These are phyloP conservation scores for Polytrichum formosum DNA, from an alignment of 225 moss, liverwort and hornwort genomes.

Conservation along the genomic window DNA sequence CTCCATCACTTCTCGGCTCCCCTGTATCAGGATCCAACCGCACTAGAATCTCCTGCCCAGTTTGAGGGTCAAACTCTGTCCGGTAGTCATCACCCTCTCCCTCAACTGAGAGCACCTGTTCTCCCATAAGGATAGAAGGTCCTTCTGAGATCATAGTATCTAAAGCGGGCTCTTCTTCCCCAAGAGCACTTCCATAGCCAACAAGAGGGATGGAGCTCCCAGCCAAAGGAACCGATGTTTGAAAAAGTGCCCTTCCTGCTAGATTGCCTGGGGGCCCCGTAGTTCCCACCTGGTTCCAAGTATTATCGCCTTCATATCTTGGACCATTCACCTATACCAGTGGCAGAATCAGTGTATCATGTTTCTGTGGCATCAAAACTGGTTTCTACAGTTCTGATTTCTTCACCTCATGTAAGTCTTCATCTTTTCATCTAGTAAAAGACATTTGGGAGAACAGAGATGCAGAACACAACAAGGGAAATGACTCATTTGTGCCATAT, in stretches of 20 bases:
- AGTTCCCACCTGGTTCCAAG: conserved; percentile 24
- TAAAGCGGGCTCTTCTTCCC: conserved; percentile 30
- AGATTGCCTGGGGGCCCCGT: conserved; percentile 20
- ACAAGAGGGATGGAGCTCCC: conserved; percentile 26
- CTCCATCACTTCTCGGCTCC: conserved; percentile 36
- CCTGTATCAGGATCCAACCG: conserved; percentile 34
- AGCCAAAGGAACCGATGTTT: conserved; percentile 18
- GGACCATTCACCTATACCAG: conserved; percentile 26
- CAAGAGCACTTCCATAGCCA: conserved; percentile 16
- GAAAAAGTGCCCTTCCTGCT: conserved; percentile 21
- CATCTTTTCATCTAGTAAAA: too few relatives aligned
- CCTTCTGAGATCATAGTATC: conserved; percentile 36
- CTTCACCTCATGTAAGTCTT: too few relatives aligned
- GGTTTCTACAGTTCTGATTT: too few relatives aligned
- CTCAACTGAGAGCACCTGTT: conserved; percentile 23
- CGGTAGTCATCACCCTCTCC: conserved; percentile 20
- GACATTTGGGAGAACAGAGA: too few relatives aligned
- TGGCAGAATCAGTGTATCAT: conserved; percentile 7
- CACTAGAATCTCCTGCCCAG: conserved; percentile 32
- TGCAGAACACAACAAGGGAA: too few relatives aligned
- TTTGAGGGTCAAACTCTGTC: conserved; percentile 27
- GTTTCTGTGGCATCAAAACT: too few relatives aligned
- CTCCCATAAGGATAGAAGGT: conserved; percentile 28
- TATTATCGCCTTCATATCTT: conserved; percentile 28
- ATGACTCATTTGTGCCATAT: too few relatives aligned